phyloP scores from a whole-genome alignment of 768 basidiomycete species.

The Lactifluus subvellereus region DNA sequence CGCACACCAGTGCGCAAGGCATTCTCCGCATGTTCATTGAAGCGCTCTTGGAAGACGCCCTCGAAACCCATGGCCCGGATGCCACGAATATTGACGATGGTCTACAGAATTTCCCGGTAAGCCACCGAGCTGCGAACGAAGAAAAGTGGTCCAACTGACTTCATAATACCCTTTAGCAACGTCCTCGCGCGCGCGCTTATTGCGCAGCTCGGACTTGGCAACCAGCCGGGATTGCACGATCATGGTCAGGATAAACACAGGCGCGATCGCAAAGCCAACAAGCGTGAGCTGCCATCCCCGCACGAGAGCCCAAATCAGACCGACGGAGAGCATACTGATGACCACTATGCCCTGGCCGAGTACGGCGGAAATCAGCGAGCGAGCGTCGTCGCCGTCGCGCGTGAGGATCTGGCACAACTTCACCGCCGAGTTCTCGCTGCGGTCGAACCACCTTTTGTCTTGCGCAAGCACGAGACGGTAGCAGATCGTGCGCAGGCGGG shows the following conservation, averaged over 20 bases:
- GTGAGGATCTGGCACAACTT: slow-evolving; percentile 68
- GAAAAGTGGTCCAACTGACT: slow-evolving; percentile 39
- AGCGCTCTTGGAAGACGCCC: slow-evolving; percentile 58
- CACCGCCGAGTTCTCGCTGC: slow-evolving; percentile 49
- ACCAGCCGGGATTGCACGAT: slow-evolving; percentile 68
- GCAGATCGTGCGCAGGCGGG: slow-evolving; percentile 49
- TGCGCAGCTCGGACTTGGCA: slow-evolving; percentile 63
- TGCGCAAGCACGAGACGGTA: slow-evolving; percentile 62
- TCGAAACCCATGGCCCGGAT: slow-evolving; percentile 88
- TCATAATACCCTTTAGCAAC: slow-evolving; percentile 84
- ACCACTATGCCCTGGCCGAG: slow-evolving; percentile 71
- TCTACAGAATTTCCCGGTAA: slow-evolving; percentile 34
- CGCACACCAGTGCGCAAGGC: slow-evolving; percentile 64
- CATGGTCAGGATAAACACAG: slow-evolving; percentile 74
- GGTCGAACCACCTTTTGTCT: slow-evolving; percentile 87
- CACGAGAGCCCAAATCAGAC: slow-evolving; percentile 83
- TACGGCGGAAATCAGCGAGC: slow-evolving; percentile 67
- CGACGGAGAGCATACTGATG: slow-evolving; percentile 71
- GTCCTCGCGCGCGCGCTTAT: slow-evolving; percentile 83
- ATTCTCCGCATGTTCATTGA: slow-evolving; percentile 52
- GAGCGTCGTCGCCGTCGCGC: slow-evolving; percentile 87
- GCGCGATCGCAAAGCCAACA: slow-evolving; percentile 81
- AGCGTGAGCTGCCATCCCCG: slow-evolving; percentile 91
- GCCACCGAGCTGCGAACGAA: slow-evolving; percentile 1
- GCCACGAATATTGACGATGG: slow-evolving; percentile 76